These are phyloP conservation scores for Nakaseomyces glabratus DNA, from an alignment of 1,139 yeast species.

Conservation along the genomic window DNA sequence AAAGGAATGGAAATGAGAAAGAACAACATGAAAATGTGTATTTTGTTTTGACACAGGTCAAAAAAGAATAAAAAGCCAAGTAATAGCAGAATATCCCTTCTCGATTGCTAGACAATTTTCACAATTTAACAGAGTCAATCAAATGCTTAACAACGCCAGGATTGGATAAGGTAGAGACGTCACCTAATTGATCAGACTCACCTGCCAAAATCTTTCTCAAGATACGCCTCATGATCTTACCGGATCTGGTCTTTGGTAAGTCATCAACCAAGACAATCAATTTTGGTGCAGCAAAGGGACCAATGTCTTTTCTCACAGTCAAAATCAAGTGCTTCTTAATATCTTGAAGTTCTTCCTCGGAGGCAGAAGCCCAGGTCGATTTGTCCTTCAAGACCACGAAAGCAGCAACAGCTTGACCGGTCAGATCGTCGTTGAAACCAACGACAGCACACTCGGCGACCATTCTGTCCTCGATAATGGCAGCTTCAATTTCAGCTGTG, in stretches of 20 bases:
- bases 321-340: constrained; percentile 60
- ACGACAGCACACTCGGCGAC: constrained; percentile 77
- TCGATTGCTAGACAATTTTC: too few species aligned
- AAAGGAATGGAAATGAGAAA: too few species aligned
- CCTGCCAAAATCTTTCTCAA: constrained; percentile 70
- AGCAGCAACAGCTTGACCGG: constrained; percentile 79
- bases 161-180: constrained; percentile 66
- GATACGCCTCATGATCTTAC: constrained; percentile 78
- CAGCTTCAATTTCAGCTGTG: constrained; percentile 77
- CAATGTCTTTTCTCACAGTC: constrained; percentile 71
- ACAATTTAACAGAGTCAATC: constrained; percentile 47
- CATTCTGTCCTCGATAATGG: constrained; percentile 56
- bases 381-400: constrained; percentile 57
- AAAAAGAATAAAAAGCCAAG: too few species aligned
- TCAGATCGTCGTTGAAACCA: constrained; percentile 71
- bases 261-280: constrained; percentile 62
- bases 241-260: constrained; percentile 76
- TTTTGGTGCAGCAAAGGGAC: constrained; percentile 80
- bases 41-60: too few species aligned
- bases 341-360: constrained; percentile 42
- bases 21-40: too few species aligned
- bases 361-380: constrained; percentile 30
- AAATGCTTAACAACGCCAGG: constrained; percentile 61
- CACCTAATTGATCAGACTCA: constrained; percentile 72
- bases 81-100: too few species aligned